Evolutionary conservation across 257 asterid species (phyloP).

Genomic region (Jaltomata sinuosa): DNA sequence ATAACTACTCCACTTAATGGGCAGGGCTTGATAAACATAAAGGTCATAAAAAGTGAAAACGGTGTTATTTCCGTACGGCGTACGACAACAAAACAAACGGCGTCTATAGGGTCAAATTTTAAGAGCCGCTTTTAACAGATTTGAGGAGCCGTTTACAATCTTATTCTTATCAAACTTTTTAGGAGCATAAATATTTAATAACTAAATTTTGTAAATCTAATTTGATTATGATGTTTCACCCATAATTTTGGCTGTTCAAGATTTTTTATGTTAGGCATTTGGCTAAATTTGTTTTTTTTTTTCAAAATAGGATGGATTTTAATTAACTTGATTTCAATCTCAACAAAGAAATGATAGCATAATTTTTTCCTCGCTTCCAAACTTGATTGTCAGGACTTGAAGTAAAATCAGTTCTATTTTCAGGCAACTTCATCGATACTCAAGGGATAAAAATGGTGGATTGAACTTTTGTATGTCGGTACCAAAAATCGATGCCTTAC

Average conservation of each 20-base stretch:
- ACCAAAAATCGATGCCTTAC: no score
- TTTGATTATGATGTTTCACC: background rate
- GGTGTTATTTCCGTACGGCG: slow-evolving; percentile 3
- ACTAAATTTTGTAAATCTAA: background rate
- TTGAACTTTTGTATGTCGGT: no score
- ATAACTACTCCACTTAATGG: background rate
- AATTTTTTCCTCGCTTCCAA: no score
- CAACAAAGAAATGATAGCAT: no score
- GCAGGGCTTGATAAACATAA: background rate
- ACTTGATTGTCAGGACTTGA: no score
- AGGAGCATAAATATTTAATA: background rate
- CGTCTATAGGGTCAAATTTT: background rate
- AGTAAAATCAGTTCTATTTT: no score
- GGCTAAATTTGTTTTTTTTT: background rate
- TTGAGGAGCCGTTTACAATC: background rate
- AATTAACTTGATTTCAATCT: no score
- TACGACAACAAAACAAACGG: background rate
- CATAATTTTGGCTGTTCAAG: background rate
- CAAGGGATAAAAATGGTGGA: no score
- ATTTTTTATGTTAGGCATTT: background rate
- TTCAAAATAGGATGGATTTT: background rate
- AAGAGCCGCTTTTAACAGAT: background rate
- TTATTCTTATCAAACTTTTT: background rate
- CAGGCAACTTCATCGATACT: no score
- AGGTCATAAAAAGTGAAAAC: background rate